These are phyloP conservation scores for Paspalum notatum DNA, from an alignment of 176 grass and related monocot species.

Conservation along the genomic window DNA sequence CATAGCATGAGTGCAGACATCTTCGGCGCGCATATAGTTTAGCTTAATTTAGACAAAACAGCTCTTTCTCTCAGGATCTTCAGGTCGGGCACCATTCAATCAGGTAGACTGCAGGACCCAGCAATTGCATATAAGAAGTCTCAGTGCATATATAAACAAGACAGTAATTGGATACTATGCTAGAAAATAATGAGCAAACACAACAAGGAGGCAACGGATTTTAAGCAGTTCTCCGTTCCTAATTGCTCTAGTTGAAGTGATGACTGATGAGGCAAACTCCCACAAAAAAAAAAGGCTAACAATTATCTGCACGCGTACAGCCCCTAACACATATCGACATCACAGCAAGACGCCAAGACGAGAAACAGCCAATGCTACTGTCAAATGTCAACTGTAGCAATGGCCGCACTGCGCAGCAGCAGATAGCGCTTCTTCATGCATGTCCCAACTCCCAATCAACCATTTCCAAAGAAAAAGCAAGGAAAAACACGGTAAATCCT, in stretches of 20 bases:
- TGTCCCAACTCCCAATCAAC: neutral
- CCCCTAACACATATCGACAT: neutral
- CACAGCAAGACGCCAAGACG: conserved; percentile 11
- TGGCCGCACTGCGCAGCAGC: neutral
- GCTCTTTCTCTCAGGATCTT: conserved; percentile 33
- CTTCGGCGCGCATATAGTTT: conserved; percentile 11
- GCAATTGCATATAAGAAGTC: conserved; percentile 31
- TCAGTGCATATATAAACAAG: conserved; percentile 27
- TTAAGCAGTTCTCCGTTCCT: conserved; percentile 6
- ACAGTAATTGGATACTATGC: neutral
- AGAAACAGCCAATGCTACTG: neutral
- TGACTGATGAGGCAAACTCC: neutral
- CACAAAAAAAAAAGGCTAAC: neutral
- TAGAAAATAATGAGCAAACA: conserved; percentile 15
- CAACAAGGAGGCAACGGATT: neutral
- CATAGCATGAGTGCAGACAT: conserved; percentile 78
- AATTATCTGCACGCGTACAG: neutral
- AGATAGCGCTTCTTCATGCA: neutral
- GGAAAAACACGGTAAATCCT: neutral
- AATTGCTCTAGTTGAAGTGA: neutral
- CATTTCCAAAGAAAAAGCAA: neutral
- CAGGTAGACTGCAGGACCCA: conserved; percentile 40
- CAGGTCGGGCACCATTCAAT: conserved; percentile 1
- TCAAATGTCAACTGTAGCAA: conserved; percentile 9
- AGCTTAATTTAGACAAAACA: conserved; percentile 24